Evolutionary conservation across 208 protist genomes (phyloP), one percentile per base, ranked within the genome.

Genomic region (Trypanosoma cruzi): DNA sequence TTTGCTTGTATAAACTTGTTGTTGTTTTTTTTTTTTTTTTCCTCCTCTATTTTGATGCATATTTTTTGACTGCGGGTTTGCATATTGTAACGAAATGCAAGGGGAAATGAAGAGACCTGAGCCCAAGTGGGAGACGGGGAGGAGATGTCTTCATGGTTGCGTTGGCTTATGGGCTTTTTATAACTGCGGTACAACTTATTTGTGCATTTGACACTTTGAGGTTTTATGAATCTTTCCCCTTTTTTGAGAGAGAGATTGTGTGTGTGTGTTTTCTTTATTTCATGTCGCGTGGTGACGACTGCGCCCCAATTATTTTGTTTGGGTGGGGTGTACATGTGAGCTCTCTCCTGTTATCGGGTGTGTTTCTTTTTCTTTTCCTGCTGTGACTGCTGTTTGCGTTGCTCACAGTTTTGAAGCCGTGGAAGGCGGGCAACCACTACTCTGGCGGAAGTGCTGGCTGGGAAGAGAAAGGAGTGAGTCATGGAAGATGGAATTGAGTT

Each of bases 401-500:
- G 10, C 18, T 7, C 40, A 13, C 40, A 13, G 40, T 44, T 7
- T 14, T 7, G 1, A 14, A 44, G 18, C 40, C 13, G 11, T 16
- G 40, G 1, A 44, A 44, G 3, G 18, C n/a, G 40, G 40, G 40
- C 40, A 16, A 13, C 40, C 40, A 13, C 40, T 16, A 1, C 40
- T 44, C 40, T 16, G 8, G 40, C 40, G 40, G 10, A 44, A 7
- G 3, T 44, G 40, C 40, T 44, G 40, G n/a, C 8, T 16, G 40
- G 40, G 40, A 44, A 44, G 8, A 7, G 11, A 44, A 44, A 44
- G 40, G 40, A 14, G n/a, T 18, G 26, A 63, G 24, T 31, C 32
- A 88, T 90, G 81, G 82, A 89, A 24, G 81, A 93, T n/a, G 77
- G 64, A 36, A 50, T 89, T 8, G 77, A 91, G 20, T 91, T 89